A percentile compares a stretch with the other conserved stretches of the same genome.
Evolutionary conservation across 1,139 yeast genomes (phyloP).

Genomic region (Kluyveromyces marxianus): DNA sequence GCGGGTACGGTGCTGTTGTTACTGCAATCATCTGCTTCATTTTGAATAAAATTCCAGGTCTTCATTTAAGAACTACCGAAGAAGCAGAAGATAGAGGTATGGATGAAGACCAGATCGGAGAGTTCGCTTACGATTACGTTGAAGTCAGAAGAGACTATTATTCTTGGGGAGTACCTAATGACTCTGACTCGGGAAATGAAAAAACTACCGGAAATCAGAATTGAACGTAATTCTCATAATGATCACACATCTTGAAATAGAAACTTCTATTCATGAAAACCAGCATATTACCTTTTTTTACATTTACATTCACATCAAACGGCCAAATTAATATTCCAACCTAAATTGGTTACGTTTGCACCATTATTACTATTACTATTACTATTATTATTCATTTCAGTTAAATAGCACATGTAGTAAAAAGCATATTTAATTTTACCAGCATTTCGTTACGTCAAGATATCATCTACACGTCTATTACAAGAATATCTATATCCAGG

Average conservation of each 20-base stretch:
- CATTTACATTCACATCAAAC: too few relatives aligned
- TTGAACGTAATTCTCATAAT: not conserved
- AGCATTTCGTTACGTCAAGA: too few relatives aligned
- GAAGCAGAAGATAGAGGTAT: conserved; percentile 83
- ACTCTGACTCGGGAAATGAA: conserved; percentile 8
- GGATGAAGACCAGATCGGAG: conserved; percentile 97
- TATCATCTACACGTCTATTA: too few relatives aligned
- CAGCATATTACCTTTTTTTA: too few relatives aligned
- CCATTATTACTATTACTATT: too few relatives aligned
- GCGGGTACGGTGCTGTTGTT: conserved; percentile 70
- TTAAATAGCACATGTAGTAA: too few relatives aligned
- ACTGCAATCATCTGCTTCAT: conserved; percentile 71
- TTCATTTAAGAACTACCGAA: conserved; percentile 71
- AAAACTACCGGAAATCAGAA: not conserved
- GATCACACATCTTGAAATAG: not conserved
- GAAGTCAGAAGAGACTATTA: conserved; percentile 92
- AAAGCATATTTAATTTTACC: too few relatives aligned
- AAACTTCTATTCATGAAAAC: too few relatives aligned
- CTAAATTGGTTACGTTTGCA: too few relatives aligned
- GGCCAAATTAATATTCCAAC: too few relatives aligned
- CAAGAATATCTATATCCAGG: too few relatives aligned
- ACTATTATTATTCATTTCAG: too few relatives aligned
- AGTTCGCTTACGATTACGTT: conserved; percentile 95
- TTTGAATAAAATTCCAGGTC: conserved; percentile 74
- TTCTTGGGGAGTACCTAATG: conserved; percentile 46